Evolutionary conservation across 1,284 basidiomycete species (phyloP), one percentile per base, ranked within the genome.

Genomic region (Lentinula novae-zelandiae): DNA sequence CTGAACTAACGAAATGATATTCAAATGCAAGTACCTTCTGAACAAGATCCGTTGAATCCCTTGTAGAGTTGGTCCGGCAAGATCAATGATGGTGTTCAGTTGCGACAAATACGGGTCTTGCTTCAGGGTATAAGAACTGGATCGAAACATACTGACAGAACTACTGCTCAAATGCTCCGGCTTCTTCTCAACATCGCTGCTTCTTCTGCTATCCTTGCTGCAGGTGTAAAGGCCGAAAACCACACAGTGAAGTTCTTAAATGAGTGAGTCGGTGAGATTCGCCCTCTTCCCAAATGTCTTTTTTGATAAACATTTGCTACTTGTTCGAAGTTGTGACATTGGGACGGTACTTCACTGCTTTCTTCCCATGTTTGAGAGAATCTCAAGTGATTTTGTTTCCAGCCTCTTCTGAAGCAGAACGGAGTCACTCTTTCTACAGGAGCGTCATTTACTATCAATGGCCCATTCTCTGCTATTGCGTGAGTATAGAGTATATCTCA

Each of bases 391-490:
- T 20, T 8, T 17, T 46, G 13, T 22, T 46, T 39, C 38, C 17
- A 49, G 48, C 44, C 34, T 15, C 22, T 48, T 27, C 36, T 49
- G 52, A 17, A 39, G 34, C 46, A 57, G 22, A 57, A 49, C 10
- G 56, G 56, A 10, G 22, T 39, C 2, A 42, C 39, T 27, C 10
- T 58, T 8, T 58, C 57, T 1, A 58, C 36, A 13, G 57, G 57
- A 6, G 57, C 20, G 7, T 12, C 57, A 4, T 58, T 1, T 20
- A 58, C 46, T n/a, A 20, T 10, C 9, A 42, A 58, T 9, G 57
- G 57, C 27, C 50, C 50, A 27, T 10, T 38, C 6, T n/a, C 57
- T 51, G 48, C 48, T 10, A 58, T 58, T 52, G 57, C 57, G 48
- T 58, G 50, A 31, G 48, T 51, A 13, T 49, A 31, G 8, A 9